Evolutionary conservation across 768 basidiomycete species (phyloP).

Genomic region (Mycena galopus): DNA sequence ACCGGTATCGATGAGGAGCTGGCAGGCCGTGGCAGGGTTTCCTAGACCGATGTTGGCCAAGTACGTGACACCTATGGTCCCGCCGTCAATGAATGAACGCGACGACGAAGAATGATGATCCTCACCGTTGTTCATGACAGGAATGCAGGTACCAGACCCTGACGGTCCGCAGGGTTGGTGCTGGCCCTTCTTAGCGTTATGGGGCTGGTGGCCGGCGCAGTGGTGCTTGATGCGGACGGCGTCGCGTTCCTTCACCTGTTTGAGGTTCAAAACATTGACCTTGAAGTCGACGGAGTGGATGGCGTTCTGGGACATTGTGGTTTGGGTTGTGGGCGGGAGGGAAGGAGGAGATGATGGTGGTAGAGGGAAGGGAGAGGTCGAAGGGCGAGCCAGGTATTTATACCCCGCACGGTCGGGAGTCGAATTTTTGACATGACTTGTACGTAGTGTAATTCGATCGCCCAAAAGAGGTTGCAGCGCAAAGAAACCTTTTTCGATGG

Average conservation of each 20-base stretch:
- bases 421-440: constrained; percentile 25
- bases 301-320: constrained; percentile 24
- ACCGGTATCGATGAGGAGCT: constrained; percentile 41
- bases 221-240: constrained; percentile 22
- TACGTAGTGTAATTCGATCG: constrained; percentile 7
- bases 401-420: constrained; percentile 21
- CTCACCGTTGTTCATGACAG: constrained; percentile 16
- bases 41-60: constrained; percentile 17
- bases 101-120: neutral
- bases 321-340: neutral
- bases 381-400: constrained; percentile 14
- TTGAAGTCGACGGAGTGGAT: constrained; percentile 24
- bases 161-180: neutral
- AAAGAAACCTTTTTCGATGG: neutral
- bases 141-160: neutral
- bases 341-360: constrained; percentile 19
- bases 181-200: neutral
- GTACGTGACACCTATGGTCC: constrained; percentile 31
- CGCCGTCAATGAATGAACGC: neutral
- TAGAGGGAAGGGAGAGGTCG: constrained; percentile 4
- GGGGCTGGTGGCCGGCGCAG: constrained; percentile 28
- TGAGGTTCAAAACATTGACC: constrained; percentile 18
- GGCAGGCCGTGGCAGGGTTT: constrained; percentile 9
- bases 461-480: neutral
- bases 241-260: constrained; percentile 28